Evolutionary conservation across 2,329 filamentous ascomycete genomes (phyloP).

Genomic region (Ramularia endophylla): DNA sequence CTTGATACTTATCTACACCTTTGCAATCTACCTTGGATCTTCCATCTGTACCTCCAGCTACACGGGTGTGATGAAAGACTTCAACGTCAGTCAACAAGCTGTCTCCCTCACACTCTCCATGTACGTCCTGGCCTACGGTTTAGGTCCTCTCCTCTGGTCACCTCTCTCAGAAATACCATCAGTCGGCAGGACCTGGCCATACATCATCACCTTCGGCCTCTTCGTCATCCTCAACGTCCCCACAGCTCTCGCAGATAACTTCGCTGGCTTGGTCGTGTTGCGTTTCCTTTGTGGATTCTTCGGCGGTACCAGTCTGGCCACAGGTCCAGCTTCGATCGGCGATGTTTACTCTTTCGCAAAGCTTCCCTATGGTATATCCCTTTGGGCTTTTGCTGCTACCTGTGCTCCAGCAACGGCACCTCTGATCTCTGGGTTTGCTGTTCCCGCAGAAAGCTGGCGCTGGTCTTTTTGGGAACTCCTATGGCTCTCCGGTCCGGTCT

Average conservation of each 20-base stretch:
- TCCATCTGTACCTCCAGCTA: constrained; percentile 46
- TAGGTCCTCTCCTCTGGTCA: constrained; percentile 60
- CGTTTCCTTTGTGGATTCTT: constrained; percentile 63
- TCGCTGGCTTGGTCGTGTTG: constrained; percentile 51
- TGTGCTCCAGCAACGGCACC: constrained; percentile 53
- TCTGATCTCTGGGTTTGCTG: constrained; percentile 55
- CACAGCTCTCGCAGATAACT: constrained; percentile 57
- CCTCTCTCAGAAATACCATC: constrained; percentile 61
- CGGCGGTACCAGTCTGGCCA: constrained; percentile 59
- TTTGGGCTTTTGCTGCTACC: constrained; percentile 42
- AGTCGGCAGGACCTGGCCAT: constrained; percentile 62
- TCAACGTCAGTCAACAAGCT: constrained; percentile 48
- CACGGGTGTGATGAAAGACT: constrained; percentile 47
- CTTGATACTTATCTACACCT: constrained; percentile 49
- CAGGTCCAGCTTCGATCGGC: constrained; percentile 50
- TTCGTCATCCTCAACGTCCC: constrained; percentile 64
- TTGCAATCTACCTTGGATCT: constrained; percentile 51
- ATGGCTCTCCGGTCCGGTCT: constrained; percentile 54
- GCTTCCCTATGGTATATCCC: constrained; percentile 38
- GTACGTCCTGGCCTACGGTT: constrained; percentile 43
- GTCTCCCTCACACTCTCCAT: constrained; percentile 55
- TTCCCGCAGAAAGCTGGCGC: constrained; percentile 53
- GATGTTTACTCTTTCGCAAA: constrained; percentile 44
- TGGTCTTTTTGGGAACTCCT: constrained; percentile 61
- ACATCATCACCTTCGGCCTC: constrained; percentile 61